Base-by-base conservation (phyloP, 176 grass and related monocot species). In the Chrysopogon serrulatus region DNA sequence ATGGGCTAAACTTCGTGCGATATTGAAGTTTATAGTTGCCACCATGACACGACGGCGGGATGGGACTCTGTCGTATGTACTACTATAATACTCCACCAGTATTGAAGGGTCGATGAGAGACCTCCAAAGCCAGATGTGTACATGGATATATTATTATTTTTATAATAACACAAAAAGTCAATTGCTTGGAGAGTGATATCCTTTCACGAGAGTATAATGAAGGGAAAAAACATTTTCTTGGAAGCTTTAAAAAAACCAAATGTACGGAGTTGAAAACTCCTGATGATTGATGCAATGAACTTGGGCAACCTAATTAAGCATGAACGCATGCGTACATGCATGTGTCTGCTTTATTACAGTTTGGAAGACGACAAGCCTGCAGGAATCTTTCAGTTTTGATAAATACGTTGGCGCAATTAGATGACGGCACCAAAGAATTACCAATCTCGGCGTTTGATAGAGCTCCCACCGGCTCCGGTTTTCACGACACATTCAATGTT, bases 81-180 rank as follows among this genome's bases (percentile, higher is more conserved):
- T 8, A 9, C 0, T 23, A 5, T n/a, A n/a, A n/a, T n/a, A n/a
- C n/a, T n/a, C n/a, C n/a, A 41, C 9, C 0, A 41, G 9, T 41
- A 53, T 14, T 56, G 51, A 19, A 56, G n/a, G 49, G 23, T 23
- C n/a, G 49, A 53, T 53, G 19, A 53, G 1, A 21, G 63, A 40
- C 10, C 18, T 3, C 7, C 10, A 83, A 83, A 24, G 86, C 53
- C 73, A 78, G 68, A 24, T 60, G n/a, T 26, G 19, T 48, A 13
- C 35, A 24, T 39, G 16, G 30, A 30, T 4, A 30, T 65, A 64
- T 15, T 65, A 64, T 15, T 74, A 12, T 27, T 65, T 57, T 74
- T 28, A 15, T 74, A 72, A 35, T 74, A 45, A n/a, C n/a, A n/a
- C n/a, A n/a, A n/a, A 44, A 67, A 66, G 68, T 74, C 81, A 66